These are phyloP conservation scores for Crucibulum laeve DNA, from an alignment of 768 basidiomycete species.

Conservation along the genomic window DNA sequence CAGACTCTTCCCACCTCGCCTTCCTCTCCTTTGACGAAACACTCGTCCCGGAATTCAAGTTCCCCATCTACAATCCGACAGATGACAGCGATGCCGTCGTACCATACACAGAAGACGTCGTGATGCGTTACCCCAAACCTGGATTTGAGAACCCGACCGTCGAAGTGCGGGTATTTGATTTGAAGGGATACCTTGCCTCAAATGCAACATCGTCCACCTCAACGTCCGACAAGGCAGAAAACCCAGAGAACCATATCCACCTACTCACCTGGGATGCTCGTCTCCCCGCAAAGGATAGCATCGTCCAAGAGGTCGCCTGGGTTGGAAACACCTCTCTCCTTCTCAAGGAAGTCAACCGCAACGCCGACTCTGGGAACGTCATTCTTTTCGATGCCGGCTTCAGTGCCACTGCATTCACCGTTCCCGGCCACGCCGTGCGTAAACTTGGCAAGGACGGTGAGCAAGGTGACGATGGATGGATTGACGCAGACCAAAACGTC, in stretches of 20 bases:
- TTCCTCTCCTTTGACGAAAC: constrained; percentile 90
- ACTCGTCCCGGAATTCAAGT: constrained; percentile 77
- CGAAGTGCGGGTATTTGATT: constrained; percentile 76
- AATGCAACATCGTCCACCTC: constrained; percentile 16
- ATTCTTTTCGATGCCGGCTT: constrained; percentile 63
- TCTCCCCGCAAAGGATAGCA: constrained; percentile 53
- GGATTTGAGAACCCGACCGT: constrained; percentile 89
- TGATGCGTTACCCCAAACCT: constrained; percentile 83
- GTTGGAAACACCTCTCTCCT: constrained; percentile 70
- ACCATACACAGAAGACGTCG: constrained; percentile 75
- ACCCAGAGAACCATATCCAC: constrained; percentile 37
- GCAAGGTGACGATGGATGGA: constrained; percentile 92
- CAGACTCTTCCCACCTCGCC: constrained; percentile 68
- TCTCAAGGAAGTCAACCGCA: constrained; percentile 83
- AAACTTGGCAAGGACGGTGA: constrained; percentile 80
- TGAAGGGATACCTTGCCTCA: constrained; percentile 46
- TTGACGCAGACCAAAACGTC: no score
- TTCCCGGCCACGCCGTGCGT: constrained; percentile 58
- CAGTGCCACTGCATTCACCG: constrained; percentile 17
- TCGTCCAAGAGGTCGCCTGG: constrained; percentile 87
- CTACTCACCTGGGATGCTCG: constrained; percentile 66
- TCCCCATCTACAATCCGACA: constrained; percentile 90
- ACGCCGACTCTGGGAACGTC: constrained; percentile 76
- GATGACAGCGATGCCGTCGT: constrained; percentile 62
- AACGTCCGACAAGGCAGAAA: constrained; percentile 12